Evolutionary conservation across 352 stramenopile genomes (phyloP).

Genomic region (Thalassiosira exigua): DNA sequence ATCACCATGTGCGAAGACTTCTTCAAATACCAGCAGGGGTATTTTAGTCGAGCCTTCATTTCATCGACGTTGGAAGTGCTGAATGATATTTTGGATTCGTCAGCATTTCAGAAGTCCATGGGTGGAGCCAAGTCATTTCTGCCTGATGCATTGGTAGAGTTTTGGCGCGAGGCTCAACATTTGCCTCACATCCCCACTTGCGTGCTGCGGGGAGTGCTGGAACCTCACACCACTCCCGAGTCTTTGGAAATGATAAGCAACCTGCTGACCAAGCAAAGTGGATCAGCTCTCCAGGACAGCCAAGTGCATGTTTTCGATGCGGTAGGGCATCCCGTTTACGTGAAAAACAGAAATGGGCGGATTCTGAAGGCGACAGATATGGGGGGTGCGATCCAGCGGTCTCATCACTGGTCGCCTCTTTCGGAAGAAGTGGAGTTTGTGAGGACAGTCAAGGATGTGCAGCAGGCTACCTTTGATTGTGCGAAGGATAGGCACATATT

Average conservation of each 20-base stretch:
- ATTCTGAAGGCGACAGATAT: slow-evolving; percentile 79
- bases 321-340: slow-evolving; percentile 82
- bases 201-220: slow-evolving; percentile 75
- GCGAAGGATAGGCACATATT: slow-evolving; percentile 86
- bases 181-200: slow-evolving; percentile 81
- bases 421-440: slow-evolving; percentile 83
- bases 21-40: slow-evolving; percentile 86
- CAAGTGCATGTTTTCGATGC: slow-evolving; percentile 86
- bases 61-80: slow-evolving; percentile 72
- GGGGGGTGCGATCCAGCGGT: slow-evolving; percentile 62
- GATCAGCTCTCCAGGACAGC: slow-evolving; percentile 80
- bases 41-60: slow-evolving; percentile 81
- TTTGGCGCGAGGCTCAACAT: slow-evolving; percentile 84
- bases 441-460: slow-evolving; percentile 69
- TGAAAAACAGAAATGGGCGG: slow-evolving; percentile 77
- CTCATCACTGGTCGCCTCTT: slow-evolving; percentile 84
- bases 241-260: slow-evolving; percentile 82
- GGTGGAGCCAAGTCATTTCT: slow-evolving; percentile 79
- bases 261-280: slow-evolving; percentile 83
- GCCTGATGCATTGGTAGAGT: slow-evolving; percentile 70
- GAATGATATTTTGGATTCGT: slow-evolving; percentile 75
- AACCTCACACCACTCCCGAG: slow-evolving; percentile 83
- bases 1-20: slow-evolving; percentile 85
- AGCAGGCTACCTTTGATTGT: slow-evolving; percentile 78
- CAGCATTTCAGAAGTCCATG: slow-evolving; percentile 83